These are phyloP conservation scores for Backusella circina DNA, from an alignment of 192 early-diverging fungal genomes.

Conservation along the genomic window DNA sequence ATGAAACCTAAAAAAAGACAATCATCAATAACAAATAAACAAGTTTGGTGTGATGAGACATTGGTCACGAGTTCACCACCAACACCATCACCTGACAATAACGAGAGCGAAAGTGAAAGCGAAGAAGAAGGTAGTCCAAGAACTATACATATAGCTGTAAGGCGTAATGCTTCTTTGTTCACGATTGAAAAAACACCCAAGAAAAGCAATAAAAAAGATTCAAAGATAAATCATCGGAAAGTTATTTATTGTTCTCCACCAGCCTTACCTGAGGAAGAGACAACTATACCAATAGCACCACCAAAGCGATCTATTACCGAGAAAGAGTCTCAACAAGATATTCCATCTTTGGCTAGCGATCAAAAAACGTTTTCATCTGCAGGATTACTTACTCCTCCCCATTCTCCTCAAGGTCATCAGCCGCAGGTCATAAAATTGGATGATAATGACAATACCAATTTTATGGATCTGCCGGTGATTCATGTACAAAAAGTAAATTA, in stretches of 20 bases:
- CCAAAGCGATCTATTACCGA: not conserved
- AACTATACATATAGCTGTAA: slow-evolving; percentile 5
- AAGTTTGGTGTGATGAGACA: not conserved
- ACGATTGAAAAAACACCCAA: slow-evolving; percentile 8
- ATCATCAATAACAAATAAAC: not conserved
- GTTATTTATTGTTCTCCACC: not conserved
- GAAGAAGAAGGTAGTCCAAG: not conserved
- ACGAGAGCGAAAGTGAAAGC: not conserved
- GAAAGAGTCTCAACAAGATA: not conserved
- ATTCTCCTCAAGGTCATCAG: not conserved
- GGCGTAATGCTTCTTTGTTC: slow-evolving; percentile 6
- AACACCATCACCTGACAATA: not conserved
- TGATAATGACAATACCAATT: not conserved
- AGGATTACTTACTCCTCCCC: not conserved
- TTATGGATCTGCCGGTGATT: not conserved
- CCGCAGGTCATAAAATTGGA: not conserved
- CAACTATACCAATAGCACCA: not conserved
- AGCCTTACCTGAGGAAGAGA: not conserved
- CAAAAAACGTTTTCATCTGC: not conserved
- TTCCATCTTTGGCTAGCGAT: not conserved
- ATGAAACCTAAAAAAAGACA: not conserved
- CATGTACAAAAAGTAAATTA: slow-evolving; percentile 15
- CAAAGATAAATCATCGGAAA: not conserved
- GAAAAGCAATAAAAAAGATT: not conserved
- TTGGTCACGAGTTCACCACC: not conserved